Percentiles rank a stretch among this genome's conserved stretches.
These are phyloP conservation scores for Plantago major DNA, from an alignment of 257 asterid species.

Conservation along the genomic window DNA sequence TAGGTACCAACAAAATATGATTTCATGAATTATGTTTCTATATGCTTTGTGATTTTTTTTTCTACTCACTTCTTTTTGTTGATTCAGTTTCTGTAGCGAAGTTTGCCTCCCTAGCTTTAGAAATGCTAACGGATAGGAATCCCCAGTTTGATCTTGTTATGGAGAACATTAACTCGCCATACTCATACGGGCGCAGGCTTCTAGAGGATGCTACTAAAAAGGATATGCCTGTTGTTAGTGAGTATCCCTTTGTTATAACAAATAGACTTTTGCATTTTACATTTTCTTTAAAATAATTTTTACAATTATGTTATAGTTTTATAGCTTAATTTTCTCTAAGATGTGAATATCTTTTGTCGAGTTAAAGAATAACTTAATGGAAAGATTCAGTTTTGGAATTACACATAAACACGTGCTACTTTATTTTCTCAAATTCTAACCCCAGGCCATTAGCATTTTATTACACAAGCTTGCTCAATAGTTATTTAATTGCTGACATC, in stretches of 20 bases:
- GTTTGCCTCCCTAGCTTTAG: conserved; percentile 28
- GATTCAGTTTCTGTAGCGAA: conserved; percentile 29
- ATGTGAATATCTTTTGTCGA: no score
- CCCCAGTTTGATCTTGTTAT: conserved; percentile 24
- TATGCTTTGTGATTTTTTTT: neutral
- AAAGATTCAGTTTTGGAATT: no score
- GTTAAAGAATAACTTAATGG: no score
- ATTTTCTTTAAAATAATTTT: no score
- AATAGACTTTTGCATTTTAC: no score
- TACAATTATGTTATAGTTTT: no score
- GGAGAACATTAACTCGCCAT: conserved; percentile 28
- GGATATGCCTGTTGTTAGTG: conserved; percentile 26
- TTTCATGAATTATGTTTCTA: neutral
- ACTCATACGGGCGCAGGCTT: conserved; percentile 23
- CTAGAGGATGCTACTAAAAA: conserved; percentile 18
- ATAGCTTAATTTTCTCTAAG: no score
- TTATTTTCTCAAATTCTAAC: no score
- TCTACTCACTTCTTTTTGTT: neutral
- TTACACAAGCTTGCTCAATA: no score
- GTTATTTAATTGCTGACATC: no score
- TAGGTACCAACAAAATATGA: neutral
- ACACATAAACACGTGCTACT: no score
- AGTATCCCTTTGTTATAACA: conserved; percentile 7
- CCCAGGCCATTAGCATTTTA: no score
- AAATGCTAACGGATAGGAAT: conserved; percentile 26